phyloP scores from a whole-genome alignment of 1,139 yeast genomes.

The Wickerhamomyces sp. region DNA sequence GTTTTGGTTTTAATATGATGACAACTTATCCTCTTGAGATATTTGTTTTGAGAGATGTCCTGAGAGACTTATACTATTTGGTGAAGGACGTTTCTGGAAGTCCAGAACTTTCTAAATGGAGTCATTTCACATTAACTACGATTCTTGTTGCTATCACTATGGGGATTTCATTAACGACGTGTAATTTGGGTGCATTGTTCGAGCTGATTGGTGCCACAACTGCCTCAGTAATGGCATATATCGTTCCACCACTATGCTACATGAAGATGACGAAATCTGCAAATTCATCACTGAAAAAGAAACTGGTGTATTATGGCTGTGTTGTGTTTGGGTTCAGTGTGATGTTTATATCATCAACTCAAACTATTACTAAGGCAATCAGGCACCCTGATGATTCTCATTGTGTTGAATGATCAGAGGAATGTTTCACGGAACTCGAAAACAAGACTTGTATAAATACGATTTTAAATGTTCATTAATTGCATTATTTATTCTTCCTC shows the following conservation, averaged over 20 bases:
- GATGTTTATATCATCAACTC: conserved; percentile 72
- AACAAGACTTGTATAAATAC: no score
- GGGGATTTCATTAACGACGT: conserved; percentile 73
- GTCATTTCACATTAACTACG: conserved; percentile 67
- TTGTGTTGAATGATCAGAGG: conserved; percentile 27
- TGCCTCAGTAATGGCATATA: conserved; percentile 89
- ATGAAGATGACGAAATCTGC: conserved; percentile 55
- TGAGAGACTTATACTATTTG: conserved; percentile 52
- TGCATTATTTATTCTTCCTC: conserved; percentile 6
- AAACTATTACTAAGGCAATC: conserved; percentile 59
- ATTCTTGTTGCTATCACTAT: conserved; percentile 63
- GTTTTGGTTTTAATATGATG: conserved; percentile 91
- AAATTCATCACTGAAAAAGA: conserved; percentile 35
- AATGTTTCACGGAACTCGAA: not conserved
- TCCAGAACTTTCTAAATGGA: conserved; percentile 36
- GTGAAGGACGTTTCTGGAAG: conserved; percentile 22
- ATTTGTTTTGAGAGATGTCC: conserved; percentile 83
- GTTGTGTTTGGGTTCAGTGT: conserved; percentile 68
- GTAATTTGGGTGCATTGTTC: conserved; percentile 82
- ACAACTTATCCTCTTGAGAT: conserved; percentile 90
- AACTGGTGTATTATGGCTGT: conserved; percentile 55
- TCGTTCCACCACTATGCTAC: conserved; percentile 82
- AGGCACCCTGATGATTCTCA: conserved; percentile 36
- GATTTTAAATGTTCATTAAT: conserved; percentile 1
- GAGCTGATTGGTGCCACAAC: conserved; percentile 92